Base-by-base conservation (phyloP, 371 early-diverging fungal species). In the Apophysomyces elegans region DNA sequence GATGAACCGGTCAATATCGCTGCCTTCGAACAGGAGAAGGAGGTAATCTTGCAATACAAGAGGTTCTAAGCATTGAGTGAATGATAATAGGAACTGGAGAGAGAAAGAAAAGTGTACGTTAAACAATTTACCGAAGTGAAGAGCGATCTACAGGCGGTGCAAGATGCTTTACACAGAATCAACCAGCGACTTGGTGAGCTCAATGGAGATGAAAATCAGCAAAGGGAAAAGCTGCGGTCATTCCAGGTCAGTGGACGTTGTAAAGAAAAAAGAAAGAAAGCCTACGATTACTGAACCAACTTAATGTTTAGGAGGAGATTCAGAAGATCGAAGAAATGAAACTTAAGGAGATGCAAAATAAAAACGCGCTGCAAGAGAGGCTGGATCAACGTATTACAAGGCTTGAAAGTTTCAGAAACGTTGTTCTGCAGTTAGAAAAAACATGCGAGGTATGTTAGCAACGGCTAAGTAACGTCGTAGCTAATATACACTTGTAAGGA, bases 1-100 rank as follows among this genome's bases (percentile, higher is more conserved):
- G 84, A 88, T 36, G 88, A 90, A 61, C 90, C 93, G 7, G 81
- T 83, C 11, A 84, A 88, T 67, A 77, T 92, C 38, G 77, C 79
- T 0, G 79, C 84, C 8, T 78, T 84, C 58, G 79, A 84, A 59
- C 84, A 81, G 26, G 77, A 76, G 39, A 85, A 76, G 62, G 54
- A 63, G 67, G 84, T 78, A 70, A n/a, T 26, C 63, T 64, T 36
- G 37, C 12, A 16, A 37, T n/a, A 13, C 1, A n/a, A 58, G 1
- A 36, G 5, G 13, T 58, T n/a, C 6, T 41, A 13, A 41, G 4
- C 32, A 26, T 26, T 26, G 2, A 26, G 2, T 26, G 32, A 26
- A 26, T 32, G 3, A 21, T 21, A 9, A 4, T 11, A 50, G 54
- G 54, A 50, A 50, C 54, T 50, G 54, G 54, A 50, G 54, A 50